Percentiles rank a stretch among this genome's conserved stretches.
Conservation (phyloP, 2,329 filamentous ascomycete species). For the Mycosphaerelloides madeirae region DNA sequence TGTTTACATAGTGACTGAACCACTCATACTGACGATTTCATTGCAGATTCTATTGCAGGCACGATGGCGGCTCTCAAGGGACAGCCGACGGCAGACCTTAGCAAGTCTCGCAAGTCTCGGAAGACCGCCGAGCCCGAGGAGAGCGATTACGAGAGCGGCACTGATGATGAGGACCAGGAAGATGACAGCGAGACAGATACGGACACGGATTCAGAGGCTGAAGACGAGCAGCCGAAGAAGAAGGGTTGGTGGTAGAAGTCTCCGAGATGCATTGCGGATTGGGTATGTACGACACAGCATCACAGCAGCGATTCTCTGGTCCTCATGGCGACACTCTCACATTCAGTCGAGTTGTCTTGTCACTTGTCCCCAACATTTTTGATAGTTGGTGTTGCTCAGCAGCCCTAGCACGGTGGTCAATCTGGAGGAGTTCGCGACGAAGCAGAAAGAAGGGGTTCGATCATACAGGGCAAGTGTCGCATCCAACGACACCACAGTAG, state of each 20-base stretch:
- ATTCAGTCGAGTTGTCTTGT: too few relatives aligned
- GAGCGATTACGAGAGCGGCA: constrained; percentile 36
- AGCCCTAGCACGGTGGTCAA: too few relatives aligned
- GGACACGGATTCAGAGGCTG: constrained; percentile 77
- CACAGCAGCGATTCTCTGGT: too few relatives aligned
- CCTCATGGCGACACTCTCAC: too few relatives aligned
- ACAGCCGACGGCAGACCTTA: constrained; percentile 25
- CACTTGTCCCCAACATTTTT: too few relatives aligned
- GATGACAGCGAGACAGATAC: constrained; percentile 48
- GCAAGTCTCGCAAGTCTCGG: constrained; percentile 17
- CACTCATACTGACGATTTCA: too few relatives aligned
- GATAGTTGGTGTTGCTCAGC: too few relatives aligned
- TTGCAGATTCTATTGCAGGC: constrained; percentile 34
- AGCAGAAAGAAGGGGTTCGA: too few relatives aligned
- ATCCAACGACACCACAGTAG: too few relatives aligned
- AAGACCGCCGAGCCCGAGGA: constrained; percentile 28
- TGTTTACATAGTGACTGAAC: background rate
- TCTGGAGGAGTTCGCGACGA: too few relatives aligned
- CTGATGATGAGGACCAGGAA: constrained; percentile 35
- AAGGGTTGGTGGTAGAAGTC: constrained; percentile 12
- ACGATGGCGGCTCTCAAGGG: constrained; percentile 36
- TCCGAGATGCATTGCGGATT: background rate
- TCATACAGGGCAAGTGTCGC: too few relatives aligned
- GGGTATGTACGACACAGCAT: too few relatives aligned
- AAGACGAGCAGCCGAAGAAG: constrained; percentile 31